Conservation (phyloP, 225 moss, liverwort and hornwort species). For the Pseudoscleropodium purum region DNA sequence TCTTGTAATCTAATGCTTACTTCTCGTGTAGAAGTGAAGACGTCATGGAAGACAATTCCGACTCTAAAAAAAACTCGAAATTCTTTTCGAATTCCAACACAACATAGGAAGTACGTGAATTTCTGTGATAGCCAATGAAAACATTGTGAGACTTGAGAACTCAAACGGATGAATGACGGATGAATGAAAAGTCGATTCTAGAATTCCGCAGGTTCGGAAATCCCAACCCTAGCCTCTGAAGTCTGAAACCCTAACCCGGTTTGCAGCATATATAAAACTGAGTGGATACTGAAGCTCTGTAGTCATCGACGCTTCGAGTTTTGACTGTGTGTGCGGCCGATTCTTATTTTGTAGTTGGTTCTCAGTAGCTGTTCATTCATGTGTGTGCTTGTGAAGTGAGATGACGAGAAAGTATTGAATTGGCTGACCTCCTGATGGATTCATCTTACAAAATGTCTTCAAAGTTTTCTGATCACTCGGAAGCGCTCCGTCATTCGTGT, state of each 20-base stretch:
- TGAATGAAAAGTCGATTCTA: no score
- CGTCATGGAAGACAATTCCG: rapidly evolving
- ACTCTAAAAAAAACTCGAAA: no score
- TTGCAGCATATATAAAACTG: neutral
- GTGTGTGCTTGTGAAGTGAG: neutral
- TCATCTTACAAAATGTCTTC: conserved; percentile 30
- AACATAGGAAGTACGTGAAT: no score
- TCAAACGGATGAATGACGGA: neutral
- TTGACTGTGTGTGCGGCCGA: rapidly evolving
- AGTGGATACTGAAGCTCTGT: rapidly evolving
- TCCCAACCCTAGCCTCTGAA: neutral
- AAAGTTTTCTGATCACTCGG: conserved; percentile 35
- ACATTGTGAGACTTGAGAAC: neutral
- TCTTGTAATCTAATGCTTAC: neutral
- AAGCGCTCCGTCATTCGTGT: neutral
- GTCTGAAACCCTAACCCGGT: neutral
- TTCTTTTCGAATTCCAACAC: neutral
- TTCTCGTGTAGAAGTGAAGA: neutral
- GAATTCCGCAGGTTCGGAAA: neutral
- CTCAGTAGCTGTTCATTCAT: no score
- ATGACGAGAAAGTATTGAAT: conserved; percentile 30
- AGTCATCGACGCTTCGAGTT: rapidly evolving
- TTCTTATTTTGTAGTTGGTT: neutral
- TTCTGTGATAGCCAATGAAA: neutral
- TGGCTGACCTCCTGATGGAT: conserved; percentile 31